phyloP scores from a whole-genome alignment of 139 green algal species.

The Pseudopediastrum boryanum region DNA sequence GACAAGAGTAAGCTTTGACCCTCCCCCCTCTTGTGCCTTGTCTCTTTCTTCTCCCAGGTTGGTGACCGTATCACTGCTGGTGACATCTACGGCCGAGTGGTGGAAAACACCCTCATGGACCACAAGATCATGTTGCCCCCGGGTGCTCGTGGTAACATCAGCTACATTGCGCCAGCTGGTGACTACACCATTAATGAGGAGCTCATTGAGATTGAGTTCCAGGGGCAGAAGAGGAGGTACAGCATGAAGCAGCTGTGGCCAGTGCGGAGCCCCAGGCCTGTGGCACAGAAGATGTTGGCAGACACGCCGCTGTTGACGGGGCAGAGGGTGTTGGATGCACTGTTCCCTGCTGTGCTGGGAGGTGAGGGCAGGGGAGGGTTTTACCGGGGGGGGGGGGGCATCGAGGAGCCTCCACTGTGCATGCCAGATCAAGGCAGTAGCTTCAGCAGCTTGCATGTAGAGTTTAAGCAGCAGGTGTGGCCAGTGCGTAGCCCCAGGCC shows the following conservation, averaged over 20 bases:
- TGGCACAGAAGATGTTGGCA: slow-evolving; percentile 94
- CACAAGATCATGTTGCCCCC: slow-evolving; percentile 94
- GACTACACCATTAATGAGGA: slow-evolving; percentile 92
- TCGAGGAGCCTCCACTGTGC: no score
- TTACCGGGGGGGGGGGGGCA: no score
- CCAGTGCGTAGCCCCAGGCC: no score
- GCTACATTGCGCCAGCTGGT: slow-evolving; percentile 90
- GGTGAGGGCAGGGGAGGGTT: no score
- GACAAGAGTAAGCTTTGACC: no score
- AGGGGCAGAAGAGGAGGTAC: slow-evolving; percentile 75
- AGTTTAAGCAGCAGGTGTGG: no score
- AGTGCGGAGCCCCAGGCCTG: slow-evolving; percentile 90
- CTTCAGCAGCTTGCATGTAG: no score
- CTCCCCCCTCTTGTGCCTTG: no score
- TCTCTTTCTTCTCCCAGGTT: slow-evolving; percentile 57
- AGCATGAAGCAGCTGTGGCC: slow-evolving; percentile 98
- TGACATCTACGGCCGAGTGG: slow-evolving; percentile 95
- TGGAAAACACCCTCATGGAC: slow-evolving; percentile 95
- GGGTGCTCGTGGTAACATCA: slow-evolving; percentile 83
- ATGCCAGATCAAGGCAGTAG: no score
- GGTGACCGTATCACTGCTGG: slow-evolving; percentile 92
- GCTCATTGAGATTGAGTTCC: slow-evolving; percentile 98
- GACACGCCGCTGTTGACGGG: slow-evolving; percentile 98
- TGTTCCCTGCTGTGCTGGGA: slow-evolving; percentile 98
- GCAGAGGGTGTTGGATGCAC: slow-evolving; percentile 95